Evolutionary conservation across 352 stramenopile genomes (phyloP).

Genomic region (Globisporangium rhizosaccharum): DNA sequence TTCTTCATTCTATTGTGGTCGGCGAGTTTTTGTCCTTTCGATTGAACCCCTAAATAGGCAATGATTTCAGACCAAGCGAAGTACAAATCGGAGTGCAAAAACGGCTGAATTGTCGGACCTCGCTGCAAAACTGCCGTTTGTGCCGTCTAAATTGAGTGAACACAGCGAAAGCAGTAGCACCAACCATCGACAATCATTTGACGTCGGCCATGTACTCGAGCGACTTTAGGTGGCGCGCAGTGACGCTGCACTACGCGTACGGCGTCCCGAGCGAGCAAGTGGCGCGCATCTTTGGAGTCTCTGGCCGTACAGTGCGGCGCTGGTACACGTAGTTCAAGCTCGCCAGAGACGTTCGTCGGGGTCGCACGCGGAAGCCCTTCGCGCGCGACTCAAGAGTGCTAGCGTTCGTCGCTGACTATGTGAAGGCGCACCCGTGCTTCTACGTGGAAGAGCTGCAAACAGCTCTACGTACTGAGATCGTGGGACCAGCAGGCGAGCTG

Average conservation of each 20-base stretch:
- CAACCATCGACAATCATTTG: no score
- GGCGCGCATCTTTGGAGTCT: constrained; percentile 9
- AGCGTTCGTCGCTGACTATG: constrained; percentile 4
- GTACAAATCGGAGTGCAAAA: no score
- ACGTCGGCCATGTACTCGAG: constrained; percentile 4
- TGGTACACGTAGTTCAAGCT: constrained; percentile 5
- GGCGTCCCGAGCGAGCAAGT: constrained; percentile 9
- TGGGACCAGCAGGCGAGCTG: neutral
- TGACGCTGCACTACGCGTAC: constrained; percentile 20
- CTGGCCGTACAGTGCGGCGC: constrained; percentile 4
- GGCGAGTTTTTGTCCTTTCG: no score
- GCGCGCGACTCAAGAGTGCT: neutral
- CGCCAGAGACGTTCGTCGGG: neutral
- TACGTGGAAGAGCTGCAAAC: constrained; percentile 17
- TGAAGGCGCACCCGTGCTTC: constrained; percentile 17
- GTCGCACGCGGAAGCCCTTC: neutral
- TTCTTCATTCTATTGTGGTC: no score
- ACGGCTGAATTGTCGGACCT: no score
- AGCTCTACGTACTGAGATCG: neutral
- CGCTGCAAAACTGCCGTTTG: no score
- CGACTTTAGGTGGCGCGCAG: constrained; percentile 14
- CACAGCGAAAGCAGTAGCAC: no score
- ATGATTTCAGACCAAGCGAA: no score
- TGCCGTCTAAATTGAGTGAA: no score
- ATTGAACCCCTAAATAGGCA: no score